These are phyloP conservation scores for Artemisia annua DNA, from an alignment of 129 eudicot genomes.

Conservation along the genomic window DNA sequence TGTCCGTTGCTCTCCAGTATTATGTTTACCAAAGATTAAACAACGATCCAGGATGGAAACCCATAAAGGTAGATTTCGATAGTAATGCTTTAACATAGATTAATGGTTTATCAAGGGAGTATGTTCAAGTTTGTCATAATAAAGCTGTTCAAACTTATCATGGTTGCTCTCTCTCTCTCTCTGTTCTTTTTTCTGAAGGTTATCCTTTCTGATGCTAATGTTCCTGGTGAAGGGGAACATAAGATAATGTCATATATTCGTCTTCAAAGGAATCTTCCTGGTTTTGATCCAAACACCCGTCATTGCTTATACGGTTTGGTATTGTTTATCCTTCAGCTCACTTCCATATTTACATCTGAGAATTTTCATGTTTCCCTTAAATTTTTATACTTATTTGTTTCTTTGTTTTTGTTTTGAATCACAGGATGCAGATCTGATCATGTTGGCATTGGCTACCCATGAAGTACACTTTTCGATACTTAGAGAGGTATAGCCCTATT, in stretches of 20 bases:
- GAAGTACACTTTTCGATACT: constrained; percentile 86
- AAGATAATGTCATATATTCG: constrained; percentile 85
- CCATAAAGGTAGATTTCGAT: too few species aligned
- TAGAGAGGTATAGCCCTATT: constrained; percentile 55
- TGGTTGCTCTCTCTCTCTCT: too few species aligned
- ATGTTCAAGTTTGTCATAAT: too few species aligned
- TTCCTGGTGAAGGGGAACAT: constrained; percentile 98
- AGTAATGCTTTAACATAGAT: too few species aligned
- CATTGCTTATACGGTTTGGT: constrained; percentile 88
- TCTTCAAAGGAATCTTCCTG: constrained; percentile 71
- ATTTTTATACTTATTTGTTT: not conserved
- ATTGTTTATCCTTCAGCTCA: not conserved
- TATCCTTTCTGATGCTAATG: constrained; percentile 54
- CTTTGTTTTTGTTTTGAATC: not conserved
- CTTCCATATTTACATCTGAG: too few species aligned
- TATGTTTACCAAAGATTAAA: too few species aligned
- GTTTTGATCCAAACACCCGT: constrained; percentile 76
- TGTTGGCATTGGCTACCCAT: constrained; percentile 87
- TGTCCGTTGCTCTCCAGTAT: too few species aligned
- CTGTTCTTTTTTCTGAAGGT: too few species aligned
- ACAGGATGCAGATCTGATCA: constrained; percentile 84
- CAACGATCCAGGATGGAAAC: too few species aligned
- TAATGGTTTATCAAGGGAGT: too few species aligned
- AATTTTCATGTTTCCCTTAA: constrained; percentile 4
- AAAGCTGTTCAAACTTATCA: too few species aligned